Evolutionary conservation across 805 yeast genomes (phyloP), one percentile per base, ranked within the genome.

Genomic region (Cyberlindnera saturnus): DNA sequence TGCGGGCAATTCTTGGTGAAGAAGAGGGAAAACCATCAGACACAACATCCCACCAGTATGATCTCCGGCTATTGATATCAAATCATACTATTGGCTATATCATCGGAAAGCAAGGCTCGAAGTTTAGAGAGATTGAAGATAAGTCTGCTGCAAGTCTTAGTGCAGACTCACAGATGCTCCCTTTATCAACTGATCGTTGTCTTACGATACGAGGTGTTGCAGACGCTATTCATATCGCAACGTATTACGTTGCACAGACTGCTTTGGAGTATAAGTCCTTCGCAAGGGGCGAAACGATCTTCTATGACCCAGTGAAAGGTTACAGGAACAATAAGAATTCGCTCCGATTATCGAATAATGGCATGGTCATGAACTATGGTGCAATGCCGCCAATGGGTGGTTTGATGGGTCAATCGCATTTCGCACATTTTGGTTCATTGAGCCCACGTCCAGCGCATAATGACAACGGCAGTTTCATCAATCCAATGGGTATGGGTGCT

Each of bases 201-300:
- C 66, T 88, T 38, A 71, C 79, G 19, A 74, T 87, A 7, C 68
- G 74, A 5, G 96, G 96, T 6, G 91, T 85, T 13, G 88, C 89
- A 1, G 95, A 87, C 64, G 89, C 96, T 2, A 76, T 88, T 34
- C 95, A 86, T 57, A 85, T 86, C 52, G 96, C 96, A 9, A 70
- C 81, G 0, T 86, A 82, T 62, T 83, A 82, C 58, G 72, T 85
- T 43, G 80, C 85, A 1, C 84, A 81, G 60, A 82, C 85, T 3
- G 70, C 82, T 42, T 58, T 79, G 40, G 82, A 79, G 49, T 82
- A 81, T 56, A 74, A 75, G 48, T 51, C 62, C 28, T 64, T 69
- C 42, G 73, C 76, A 50, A 73, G 73, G n/a, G 64, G 73, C n/a
- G 81, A 80, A 53, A 67, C 73, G 35, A 65, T 77, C 8, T 77